These are phyloP conservation scores for Piromyces finnis DNA, from an alignment of 192 early-diverging fungal species.

Conservation along the genomic window DNA sequence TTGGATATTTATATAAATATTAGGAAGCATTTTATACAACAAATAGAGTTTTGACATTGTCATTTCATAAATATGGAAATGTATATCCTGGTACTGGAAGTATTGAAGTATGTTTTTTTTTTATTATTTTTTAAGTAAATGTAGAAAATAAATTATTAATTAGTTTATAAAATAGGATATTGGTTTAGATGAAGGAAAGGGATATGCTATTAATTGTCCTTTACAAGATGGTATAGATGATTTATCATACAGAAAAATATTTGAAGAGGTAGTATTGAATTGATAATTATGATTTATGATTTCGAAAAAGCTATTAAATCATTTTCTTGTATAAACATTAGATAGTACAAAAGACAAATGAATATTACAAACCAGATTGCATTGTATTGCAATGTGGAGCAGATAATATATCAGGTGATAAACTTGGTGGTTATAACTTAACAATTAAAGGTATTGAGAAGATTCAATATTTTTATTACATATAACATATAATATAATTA, in stretches of 20 bases:
- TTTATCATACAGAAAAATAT: conserved; percentile 73
- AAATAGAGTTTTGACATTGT: not conserved
- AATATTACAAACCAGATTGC: conserved; percentile 76
- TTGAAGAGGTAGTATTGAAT: conserved; percentile 58
- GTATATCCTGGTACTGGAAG: not conserved
- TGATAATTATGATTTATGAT: too few species aligned
- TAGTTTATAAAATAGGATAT: not conserved
- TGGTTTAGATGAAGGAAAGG: not conserved
- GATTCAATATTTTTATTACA: too few species aligned
- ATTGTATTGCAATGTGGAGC: conserved; percentile 91
- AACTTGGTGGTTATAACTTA: conserved; percentile 85
- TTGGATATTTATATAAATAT: too few species aligned
- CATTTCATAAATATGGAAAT: not conserved
- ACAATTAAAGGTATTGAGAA: conserved; percentile 33
- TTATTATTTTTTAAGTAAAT: not conserved
- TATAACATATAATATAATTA: too few species aligned
- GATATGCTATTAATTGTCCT: not conserved
- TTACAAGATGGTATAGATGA: conserved; percentile 40
- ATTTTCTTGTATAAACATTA: too few species aligned
- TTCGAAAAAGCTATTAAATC: too few species aligned
- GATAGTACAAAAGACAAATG: conserved; percentile 3
- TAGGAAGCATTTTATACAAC: not conserved
- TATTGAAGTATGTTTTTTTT: not conserved
- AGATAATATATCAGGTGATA: conserved; percentile 85
- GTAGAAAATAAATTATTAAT: too few species aligned